Conservation (phyloP, 2,329 filamentous ascomycete species). For the Diaporthe helianthi region DNA sequence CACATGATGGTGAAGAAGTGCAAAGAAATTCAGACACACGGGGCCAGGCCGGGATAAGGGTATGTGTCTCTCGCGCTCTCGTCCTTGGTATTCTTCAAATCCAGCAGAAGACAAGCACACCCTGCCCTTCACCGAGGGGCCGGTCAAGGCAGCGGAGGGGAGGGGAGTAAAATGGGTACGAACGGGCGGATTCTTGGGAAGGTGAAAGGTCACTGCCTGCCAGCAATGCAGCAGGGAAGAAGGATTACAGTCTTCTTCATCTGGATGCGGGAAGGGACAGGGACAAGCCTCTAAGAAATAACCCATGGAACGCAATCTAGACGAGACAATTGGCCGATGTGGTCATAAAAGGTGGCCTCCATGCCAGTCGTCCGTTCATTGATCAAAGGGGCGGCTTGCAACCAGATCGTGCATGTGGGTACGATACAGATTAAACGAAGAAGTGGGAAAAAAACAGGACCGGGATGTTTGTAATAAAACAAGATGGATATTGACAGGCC, state of each 20-base stretch:
- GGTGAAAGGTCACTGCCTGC: constrained; percentile 21
- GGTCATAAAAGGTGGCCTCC: constrained; percentile 30
- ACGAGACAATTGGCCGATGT: constrained; percentile 30
- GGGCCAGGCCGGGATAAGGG: constrained; percentile 19
- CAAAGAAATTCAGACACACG: constrained; percentile 14
- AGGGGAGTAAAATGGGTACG: constrained; percentile 12
- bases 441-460: constrained; percentile 23
- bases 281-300: constrained; percentile 30
- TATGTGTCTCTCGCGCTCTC: neutral
- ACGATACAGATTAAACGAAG: constrained; percentile 24
- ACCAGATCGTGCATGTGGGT: constrained; percentile 27
- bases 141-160: constrained; percentile 8
- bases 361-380: constrained; percentile 26
- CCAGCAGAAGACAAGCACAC: constrained; percentile 22
- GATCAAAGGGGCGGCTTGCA: constrained; percentile 33
- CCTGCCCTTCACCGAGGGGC: constrained; percentile 25
- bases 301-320: constrained; percentile 21
- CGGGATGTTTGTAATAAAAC: constrained; percentile 30
- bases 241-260: constrained; percentile 14
- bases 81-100: constrained; percentile 24
- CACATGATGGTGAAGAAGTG: constrained; percentile 27
- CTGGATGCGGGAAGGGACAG: constrained; percentile 23
- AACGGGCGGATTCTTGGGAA: constrained; percentile 11
- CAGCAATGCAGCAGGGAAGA: constrained; percentile 25
- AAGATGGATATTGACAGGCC: constrained; percentile 32